phyloP scores from a whole-genome alignment of 2,329 filamentous ascomycete genomes.

The Claviceps sp. region DNA sequence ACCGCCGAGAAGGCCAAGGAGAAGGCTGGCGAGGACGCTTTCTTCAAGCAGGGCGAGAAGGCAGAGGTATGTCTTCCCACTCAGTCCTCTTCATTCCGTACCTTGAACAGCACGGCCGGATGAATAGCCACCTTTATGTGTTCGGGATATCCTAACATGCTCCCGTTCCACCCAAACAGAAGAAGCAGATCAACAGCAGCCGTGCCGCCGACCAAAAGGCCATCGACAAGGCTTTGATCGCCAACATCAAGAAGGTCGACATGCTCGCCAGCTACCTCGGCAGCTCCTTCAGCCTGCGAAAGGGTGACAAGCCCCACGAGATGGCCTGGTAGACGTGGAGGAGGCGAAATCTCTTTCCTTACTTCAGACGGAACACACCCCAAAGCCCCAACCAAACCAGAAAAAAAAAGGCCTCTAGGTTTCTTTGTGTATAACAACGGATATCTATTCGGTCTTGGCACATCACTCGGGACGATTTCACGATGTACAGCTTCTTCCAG shows the following conservation, averaged over 20 bases:
- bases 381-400: too few relatives aligned
- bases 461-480: too few relatives aligned
- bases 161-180: constrained; percentile 39
- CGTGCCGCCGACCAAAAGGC: constrained; percentile 97
- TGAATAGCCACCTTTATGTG: too few relatives aligned
- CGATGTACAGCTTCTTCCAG: too few relatives aligned
- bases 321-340: constrained; percentile 79
- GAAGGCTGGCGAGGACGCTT: constrained; percentile 95
- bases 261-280: constrained; percentile 87
- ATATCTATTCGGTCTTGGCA: too few relatives aligned
- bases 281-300: constrained; percentile 95
- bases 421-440: too few relatives aligned
- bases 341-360: neutral
- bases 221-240: constrained; percentile 89
- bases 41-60: constrained; percentile 99
- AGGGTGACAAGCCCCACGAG: constrained; percentile 98
- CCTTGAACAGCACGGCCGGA: neutral
- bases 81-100: neutral
- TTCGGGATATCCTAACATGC: neutral
- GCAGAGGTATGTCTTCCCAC: constrained; percentile 55
- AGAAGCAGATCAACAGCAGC: constrained; percentile 89
- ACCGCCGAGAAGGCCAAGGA: constrained; percentile 86
- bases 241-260: constrained; percentile 97
- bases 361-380: too few relatives aligned
- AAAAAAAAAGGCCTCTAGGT: too few relatives aligned